phyloP scores from a whole-genome alignment of 202 grass and related monocot genomes.

The Cymbopogon flexuosus region DNA sequence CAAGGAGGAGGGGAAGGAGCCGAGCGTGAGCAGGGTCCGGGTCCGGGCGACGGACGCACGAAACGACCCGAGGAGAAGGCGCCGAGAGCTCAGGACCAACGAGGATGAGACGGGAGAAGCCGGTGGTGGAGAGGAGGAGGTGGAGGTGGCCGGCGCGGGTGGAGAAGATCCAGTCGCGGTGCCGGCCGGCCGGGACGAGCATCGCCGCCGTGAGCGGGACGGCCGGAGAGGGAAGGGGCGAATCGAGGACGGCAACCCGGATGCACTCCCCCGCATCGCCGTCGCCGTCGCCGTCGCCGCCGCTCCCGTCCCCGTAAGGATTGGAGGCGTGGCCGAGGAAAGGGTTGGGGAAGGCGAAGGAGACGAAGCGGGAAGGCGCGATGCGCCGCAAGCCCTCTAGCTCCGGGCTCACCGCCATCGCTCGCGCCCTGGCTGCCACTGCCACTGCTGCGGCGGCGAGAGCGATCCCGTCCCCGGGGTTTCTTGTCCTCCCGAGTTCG shows the following conservation, averaged over 20 bases:
- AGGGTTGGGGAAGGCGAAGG: constrained; percentile 72
- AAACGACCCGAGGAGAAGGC: constrained; percentile 32
- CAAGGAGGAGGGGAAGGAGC: constrained; percentile 54
- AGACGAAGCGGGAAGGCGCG: constrained; percentile 52
- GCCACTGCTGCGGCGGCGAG: too few species aligned
- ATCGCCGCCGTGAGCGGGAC: constrained; percentile 39
- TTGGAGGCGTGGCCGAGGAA: constrained; percentile 40
- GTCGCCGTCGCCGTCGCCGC: constrained; percentile 6
- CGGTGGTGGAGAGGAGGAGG: constrained; percentile 58
- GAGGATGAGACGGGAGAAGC: constrained; percentile 58
- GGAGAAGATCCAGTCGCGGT: constrained; percentile 89
- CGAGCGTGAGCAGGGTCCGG: constrained; percentile 35
- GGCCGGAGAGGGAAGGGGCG: background rate
- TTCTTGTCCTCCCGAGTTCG: too few species aligned
- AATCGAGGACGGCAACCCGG: constrained; percentile 66
- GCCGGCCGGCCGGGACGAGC: constrained; percentile 57
- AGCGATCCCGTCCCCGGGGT: too few species aligned
- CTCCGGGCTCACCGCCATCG: constrained; percentile 36
- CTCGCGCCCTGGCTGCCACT: background rate
- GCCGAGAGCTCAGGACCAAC: constrained; percentile 39
- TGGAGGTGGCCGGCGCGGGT: constrained; percentile 71
- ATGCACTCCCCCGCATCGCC: constrained; percentile 24
- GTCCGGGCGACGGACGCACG: constrained; percentile 17
- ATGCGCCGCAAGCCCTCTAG: constrained; percentile 45
- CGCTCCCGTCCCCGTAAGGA: constrained; percentile 24